Base-by-base conservation (phyloP, 2,329 filamentous ascomycete species). In the Amphichorda felina region DNA sequence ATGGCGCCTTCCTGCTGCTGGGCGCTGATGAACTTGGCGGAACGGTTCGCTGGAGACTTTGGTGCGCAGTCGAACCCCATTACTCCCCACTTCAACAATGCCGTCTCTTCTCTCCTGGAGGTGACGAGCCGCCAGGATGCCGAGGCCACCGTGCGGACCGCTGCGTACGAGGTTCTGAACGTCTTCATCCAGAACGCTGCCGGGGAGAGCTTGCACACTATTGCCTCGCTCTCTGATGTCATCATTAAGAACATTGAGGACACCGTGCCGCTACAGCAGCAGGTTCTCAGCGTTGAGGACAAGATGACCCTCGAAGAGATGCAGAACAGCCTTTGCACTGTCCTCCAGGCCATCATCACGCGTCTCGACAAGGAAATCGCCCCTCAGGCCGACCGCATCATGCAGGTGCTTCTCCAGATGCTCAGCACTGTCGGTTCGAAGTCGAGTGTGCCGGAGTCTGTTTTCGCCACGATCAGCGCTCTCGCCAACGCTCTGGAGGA, bases 1-100 rank as follows among this genome's bases (percentile, higher is more conserved):
- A 98, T 98, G 79, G 91, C 89, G 22, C 79, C 86, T 37, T 98
- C 91, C 21, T 96, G 91, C 76, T 98, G 91, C 66, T 95, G 93
- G 91, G 88, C 91, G 22, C 66, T 98, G 46, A 96, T 98, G 85
- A 98, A 96, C 63, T 66, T 98, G 54, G 89, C 91, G 9, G 91
- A 98, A 55, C 82, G 88, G 41, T 98, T 96, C 55, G 84, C 87
- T 21, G 86, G 87, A 39, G 88, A 95, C 37, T 72, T 79, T 38
- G 85, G 84, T 34, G 81, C 79, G 41, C 49, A 67, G 29, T 68
- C 80, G 49, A 98, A 96, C 63, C 73, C 86, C 30, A 69, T 98
- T 34, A 94, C 88, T 2, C 77, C 80, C 42, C 86, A 95, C 63
- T 98, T 98, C 66, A 82, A 94, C 61, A 76, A 88, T 50, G 94